phyloP scores from a whole-genome alignment of 148 eudicot genomes.

The Rhododendron henanense region DNA sequence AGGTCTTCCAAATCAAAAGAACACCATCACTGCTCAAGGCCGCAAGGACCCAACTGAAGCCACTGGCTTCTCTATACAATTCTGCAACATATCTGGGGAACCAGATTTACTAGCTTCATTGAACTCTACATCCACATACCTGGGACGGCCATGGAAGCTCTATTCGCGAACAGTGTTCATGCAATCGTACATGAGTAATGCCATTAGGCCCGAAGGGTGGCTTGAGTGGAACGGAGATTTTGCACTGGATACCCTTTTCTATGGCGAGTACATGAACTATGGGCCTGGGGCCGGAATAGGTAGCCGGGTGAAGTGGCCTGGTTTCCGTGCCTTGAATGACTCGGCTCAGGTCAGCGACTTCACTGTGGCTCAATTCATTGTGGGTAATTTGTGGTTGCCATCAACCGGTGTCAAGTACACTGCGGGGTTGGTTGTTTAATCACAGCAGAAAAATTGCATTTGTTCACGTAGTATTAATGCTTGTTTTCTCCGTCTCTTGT shows the following conservation, averaged over 20 bases:
- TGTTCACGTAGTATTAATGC: background rate
- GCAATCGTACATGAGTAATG: conserved; percentile 58
- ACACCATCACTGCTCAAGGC: conserved; percentile 89
- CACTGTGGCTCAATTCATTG: conserved; percentile 66
- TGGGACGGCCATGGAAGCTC: conserved; percentile 83
- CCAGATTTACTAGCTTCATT: conserved; percentile 27
- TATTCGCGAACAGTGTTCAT: conserved; percentile 65
- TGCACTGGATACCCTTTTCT: conserved; percentile 58
- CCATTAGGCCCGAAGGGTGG: conserved; percentile 73
- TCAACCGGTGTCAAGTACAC: conserved; percentile 1
- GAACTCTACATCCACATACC: conserved; percentile 46
- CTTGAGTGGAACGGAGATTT: conserved; percentile 69
- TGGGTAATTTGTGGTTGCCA: conserved; percentile 80
- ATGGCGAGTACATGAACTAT: conserved; percentile 65
- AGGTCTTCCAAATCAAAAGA: conserved; percentile 74
- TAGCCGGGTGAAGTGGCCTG: conserved; percentile 66
- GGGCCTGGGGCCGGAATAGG: conserved; percentile 66
- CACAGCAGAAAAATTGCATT: background rate
- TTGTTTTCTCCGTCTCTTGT: background rate
- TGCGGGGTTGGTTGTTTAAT: background rate
- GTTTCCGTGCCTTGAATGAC: conserved; percentile 48
- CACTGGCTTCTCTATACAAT: conserved; percentile 75
- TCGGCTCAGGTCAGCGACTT: conserved; percentile 47
- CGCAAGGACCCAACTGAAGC: conserved; percentile 53
- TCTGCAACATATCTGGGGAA: conserved; percentile 60